Conservation (phyloP, 805 yeast genomes). For the Yamadazyma insecticola region DNA sequence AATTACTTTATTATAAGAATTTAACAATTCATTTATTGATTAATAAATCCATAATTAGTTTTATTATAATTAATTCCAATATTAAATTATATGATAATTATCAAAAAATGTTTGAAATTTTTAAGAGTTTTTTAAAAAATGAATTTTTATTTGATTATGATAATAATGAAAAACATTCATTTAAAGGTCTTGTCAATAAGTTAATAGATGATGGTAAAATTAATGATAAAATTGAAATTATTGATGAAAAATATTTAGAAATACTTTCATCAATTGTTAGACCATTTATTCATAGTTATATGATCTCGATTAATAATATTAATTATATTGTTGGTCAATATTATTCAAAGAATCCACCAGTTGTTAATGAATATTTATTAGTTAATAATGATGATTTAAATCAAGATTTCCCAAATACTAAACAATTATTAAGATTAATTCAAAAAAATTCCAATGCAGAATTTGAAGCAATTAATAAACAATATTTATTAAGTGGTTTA, state of each 20-base stretch:
- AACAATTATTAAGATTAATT: constrained; percentile 23
- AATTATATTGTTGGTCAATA: constrained; percentile 5
- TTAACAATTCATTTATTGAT: constrained; percentile 52
- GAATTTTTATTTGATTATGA: constrained; percentile 42
- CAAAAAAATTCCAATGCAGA: constrained; percentile 20
- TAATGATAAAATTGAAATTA: constrained; percentile 14
- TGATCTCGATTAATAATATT: constrained; percentile 22
- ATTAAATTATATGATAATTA: constrained; percentile 7
- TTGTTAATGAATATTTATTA: constrained; percentile 18
- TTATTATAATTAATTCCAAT: constrained; percentile 15
- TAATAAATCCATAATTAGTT: constrained; percentile 44
- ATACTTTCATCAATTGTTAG: constrained; percentile 9
- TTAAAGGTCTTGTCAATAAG: constrained; percentile 23
- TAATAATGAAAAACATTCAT: constrained; percentile 24
- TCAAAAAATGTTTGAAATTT: constrained; percentile 25
- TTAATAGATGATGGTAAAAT: constrained; percentile 13
- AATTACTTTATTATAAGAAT: constrained; percentile 54
- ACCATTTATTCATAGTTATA: constrained; percentile 10
- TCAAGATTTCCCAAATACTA: constrained; percentile 29
- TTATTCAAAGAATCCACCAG: constrained; percentile 4
- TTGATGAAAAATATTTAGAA: constrained; percentile 19
- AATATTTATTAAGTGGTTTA: constrained; percentile 35
- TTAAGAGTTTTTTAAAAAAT: constrained; percentile 35
- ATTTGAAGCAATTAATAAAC: constrained; percentile 37
- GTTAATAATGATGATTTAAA: constrained; percentile 17